Evolutionary conservation across 257 asterid genomes (phyloP).

Genomic region (Cordia subcordata): DNA sequence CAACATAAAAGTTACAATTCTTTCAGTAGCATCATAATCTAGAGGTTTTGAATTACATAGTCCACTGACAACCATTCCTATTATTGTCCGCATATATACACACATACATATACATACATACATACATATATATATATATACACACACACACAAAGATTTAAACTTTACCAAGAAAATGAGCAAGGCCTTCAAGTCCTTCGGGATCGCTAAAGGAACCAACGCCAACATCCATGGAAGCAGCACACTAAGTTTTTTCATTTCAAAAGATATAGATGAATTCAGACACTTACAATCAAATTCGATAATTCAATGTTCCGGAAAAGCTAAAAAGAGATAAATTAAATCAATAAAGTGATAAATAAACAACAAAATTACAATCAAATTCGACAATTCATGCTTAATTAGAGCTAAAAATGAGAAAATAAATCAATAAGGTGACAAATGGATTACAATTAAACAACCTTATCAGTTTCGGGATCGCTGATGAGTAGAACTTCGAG

Average conservation of each 20-base stretch:
- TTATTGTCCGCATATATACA: background rate
- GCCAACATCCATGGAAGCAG: constrained; percentile 93
- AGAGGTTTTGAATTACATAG: too few species aligned
- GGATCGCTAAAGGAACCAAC: constrained; percentile 97
- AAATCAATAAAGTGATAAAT: too few species aligned
- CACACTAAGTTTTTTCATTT: constrained; percentile 48
- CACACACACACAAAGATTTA: background rate
- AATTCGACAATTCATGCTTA: background rate
- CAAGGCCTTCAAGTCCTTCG: constrained; percentile 94
- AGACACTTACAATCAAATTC: constrained; percentile 10
- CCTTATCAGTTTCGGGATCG: constrained; percentile 98
- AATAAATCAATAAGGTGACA: background rate
- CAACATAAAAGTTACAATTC: too few species aligned
- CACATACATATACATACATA: too few species aligned
- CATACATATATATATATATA: background rate
- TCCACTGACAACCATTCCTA: background rate
- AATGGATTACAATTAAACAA: constrained; percentile 4
- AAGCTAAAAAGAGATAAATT: too few species aligned
- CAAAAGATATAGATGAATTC: constrained; percentile 1
- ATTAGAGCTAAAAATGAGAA: background rate
- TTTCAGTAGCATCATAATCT: too few species aligned
- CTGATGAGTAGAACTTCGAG: constrained; percentile 83
- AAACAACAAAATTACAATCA: background rate
- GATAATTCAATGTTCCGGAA: too few species aligned
- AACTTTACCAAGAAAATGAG: constrained; percentile 83